These are phyloP conservation scores for Selaginella moellendorffii DNA, from an alignment of 75 land plant species.

Conservation along the genomic window DNA sequence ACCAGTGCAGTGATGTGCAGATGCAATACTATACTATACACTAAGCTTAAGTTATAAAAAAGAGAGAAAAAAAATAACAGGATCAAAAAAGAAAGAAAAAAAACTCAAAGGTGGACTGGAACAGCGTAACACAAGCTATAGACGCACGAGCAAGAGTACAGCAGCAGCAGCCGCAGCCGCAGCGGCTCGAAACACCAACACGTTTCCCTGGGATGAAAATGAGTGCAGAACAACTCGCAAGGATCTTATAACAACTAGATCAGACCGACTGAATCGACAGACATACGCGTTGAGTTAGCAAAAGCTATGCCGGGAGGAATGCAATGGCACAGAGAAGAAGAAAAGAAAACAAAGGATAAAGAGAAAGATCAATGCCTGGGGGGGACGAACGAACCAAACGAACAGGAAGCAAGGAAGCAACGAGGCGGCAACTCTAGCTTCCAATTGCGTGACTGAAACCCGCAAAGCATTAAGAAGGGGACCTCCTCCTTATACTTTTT, in stretches of 20 bases:
- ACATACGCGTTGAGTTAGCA: background rate
- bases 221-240: background rate
- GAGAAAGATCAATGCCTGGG: background rate
- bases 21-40: too few relatives aligned
- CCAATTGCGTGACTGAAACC: background rate
- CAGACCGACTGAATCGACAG: background rate
- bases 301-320: background rate
- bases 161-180: background rate
- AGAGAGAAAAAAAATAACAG: too few relatives aligned
- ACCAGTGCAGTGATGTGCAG: background rate
- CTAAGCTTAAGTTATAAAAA: too few relatives aligned
- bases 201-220: background rate
- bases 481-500: too few relatives aligned
- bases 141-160: too few relatives aligned
- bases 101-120: too few relatives aligned
- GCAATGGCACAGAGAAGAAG: background rate
- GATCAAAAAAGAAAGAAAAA: too few relatives aligned
- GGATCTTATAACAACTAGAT: background rate
- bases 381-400: background rate
- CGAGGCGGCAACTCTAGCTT: too few relatives aligned
- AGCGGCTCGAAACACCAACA: background rate
- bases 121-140: too few relatives aligned
- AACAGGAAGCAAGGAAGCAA: too few relatives aligned
- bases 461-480: background rate
- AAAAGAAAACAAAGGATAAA: background rate